Percentiles rank a stretch among this genome's conserved stretches.
Conservation (phyloP, 805 yeast genomes). For the Blastobotrys americana region DNA sequence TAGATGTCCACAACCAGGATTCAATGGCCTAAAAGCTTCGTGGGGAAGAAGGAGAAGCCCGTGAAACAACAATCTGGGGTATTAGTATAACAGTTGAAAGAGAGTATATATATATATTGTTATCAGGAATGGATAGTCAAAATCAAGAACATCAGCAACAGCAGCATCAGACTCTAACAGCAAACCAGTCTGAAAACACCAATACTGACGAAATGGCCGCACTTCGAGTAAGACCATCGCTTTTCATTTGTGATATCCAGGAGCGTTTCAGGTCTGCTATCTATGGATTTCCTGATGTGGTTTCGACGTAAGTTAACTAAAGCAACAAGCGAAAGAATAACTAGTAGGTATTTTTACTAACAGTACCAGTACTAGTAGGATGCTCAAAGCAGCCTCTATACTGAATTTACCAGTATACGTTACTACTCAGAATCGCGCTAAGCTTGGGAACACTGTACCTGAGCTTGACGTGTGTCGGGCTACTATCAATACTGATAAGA, state of each 20-base stretch:
- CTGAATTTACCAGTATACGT: constrained; percentile 17
- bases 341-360: too few species aligned
- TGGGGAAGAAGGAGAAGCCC: neutral
- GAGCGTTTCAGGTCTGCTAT: constrained; percentile 16
- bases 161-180: neutral
- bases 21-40: too few species aligned
- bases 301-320: constrained; percentile 11
- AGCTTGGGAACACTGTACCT: constrained; percentile 18
- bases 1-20: too few species aligned
- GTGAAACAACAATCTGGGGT: neutral
- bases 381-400: constrained; percentile 15
- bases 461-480: constrained; percentile 17
- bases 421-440: constrained; percentile 17
- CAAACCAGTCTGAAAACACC: neutral
- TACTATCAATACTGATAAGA: constrained; percentile 16
- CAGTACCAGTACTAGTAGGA: constrained; percentile 4
- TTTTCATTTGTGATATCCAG: constrained; percentile 21
- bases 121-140: too few species aligned
- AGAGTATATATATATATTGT: too few species aligned
- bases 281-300: constrained; percentile 15
- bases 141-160: neutral
- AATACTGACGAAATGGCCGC: neutral
- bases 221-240: constrained; percentile 11
- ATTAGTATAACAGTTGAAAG: neutral
- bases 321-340: too few species aligned